Evolutionary conservation across 495 filamentous ascomycete species (phyloP).

Genomic region (Talaromyces thailandensis): DNA sequence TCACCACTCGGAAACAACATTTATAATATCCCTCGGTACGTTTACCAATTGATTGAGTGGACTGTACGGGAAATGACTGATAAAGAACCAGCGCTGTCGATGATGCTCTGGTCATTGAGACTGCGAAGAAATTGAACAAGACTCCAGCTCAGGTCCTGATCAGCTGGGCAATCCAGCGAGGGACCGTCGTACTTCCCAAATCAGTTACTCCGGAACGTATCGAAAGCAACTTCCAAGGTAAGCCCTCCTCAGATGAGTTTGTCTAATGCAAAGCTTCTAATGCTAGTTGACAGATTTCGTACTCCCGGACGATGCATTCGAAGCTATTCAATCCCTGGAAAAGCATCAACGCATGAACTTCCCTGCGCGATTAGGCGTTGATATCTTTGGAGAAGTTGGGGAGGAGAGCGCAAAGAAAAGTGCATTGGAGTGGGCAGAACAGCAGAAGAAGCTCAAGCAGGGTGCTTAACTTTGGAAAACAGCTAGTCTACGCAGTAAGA

Average conservation of each 20-base stretch:
- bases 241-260: neutral
- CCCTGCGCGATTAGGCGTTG: neutral
- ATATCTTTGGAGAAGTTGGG: neutral
- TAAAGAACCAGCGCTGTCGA: constrained; percentile 39
- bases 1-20: constrained; percentile 45
- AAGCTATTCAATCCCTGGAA: neutral
- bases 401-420: neutral
- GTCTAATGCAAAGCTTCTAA: neutral
- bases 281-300: neutral
- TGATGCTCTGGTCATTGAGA: constrained; percentile 48
- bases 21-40: neutral
- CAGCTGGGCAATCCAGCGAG: constrained; percentile 74
- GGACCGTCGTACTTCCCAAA: constrained; percentile 51
- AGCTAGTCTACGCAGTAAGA: neutral
- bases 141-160: constrained; percentile 64
- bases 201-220: constrained; percentile 50
- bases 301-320: neutral
- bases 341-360: neutral
- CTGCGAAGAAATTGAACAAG: constrained; percentile 61
- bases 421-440: neutral
- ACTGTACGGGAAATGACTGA: too few relatives aligned
- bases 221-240: constrained; percentile 12
- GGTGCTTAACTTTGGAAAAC: neutral
- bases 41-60: too few relatives aligned
- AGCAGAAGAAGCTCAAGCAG: neutral